Percentiles rank a stretch among this genome's conserved stretches.
These are phyloP conservation scores for Dentipellis sp. DNA, from an alignment of 768 basidiomycete species.

Conservation along the genomic window DNA sequence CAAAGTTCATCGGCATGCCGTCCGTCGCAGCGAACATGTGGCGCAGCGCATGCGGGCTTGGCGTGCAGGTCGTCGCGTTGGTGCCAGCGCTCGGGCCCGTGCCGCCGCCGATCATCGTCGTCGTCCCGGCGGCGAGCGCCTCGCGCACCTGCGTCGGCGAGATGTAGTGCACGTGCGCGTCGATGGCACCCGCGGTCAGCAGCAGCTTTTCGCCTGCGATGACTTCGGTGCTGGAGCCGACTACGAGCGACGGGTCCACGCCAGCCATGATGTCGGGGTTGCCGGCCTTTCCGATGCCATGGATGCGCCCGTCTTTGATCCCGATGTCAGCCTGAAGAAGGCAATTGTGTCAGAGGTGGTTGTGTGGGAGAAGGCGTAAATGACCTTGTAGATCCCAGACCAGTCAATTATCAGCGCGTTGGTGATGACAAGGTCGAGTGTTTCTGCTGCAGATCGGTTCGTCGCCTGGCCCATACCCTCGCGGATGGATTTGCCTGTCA, in stretches of 20 bases:
- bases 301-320: conserved; percentile 72
- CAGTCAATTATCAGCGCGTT: conserved; percentile 93
- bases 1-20: conserved; percentile 83
- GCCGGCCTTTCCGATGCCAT: conserved; percentile 92
- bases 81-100: conserved; percentile 90
- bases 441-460: conserved; percentile 51
- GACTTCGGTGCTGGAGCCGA: conserved; percentile 91
- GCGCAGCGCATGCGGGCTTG: conserved; percentile 81
- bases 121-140: conserved; percentile 74
- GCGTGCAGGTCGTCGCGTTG: conserved; percentile 91
- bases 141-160: conserved; percentile 90
- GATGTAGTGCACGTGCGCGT: conserved; percentile 91
- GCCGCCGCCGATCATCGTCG: conserved; percentile 93
- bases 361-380: not conserved
- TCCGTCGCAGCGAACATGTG: conserved; percentile 93
- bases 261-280: conserved; percentile 90
- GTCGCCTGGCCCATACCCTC: conserved; percentile 97
- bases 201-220: conserved; percentile 95
- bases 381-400: conserved; percentile 90
- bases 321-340: conserved; percentile 82
- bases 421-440: conserved; percentile 89
- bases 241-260: conserved; percentile 60
- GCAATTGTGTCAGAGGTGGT: conserved; percentile 1
- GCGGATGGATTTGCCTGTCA: conserved; percentile 78
- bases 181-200: conserved; percentile 87